Percentiles rank a stretch among this genome's conserved stretches.
phyloP scores from a whole-genome alignment of 208 protist genomes.

The Trypanosoma theileri region DNA sequence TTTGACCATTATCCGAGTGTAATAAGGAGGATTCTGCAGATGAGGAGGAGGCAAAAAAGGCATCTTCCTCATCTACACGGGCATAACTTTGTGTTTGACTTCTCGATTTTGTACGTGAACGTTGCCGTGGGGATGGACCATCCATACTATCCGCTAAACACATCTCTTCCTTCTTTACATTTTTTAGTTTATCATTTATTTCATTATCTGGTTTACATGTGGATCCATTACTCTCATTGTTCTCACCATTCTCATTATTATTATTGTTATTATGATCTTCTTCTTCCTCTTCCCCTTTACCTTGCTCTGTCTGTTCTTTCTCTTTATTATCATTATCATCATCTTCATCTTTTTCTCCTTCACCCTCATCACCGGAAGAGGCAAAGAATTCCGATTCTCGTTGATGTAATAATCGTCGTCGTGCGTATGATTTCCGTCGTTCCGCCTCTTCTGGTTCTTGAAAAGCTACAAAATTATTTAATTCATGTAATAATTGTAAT shows the following conservation, averaged over 20 bases:
- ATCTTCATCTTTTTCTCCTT: neutral
- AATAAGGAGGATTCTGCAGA: too few species aligned
- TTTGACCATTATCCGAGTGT: too few species aligned
- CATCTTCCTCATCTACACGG: slow-evolving; percentile 8
- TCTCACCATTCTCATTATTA: neutral
- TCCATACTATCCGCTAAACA: slow-evolving; percentile 9
- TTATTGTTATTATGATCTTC: neutral
- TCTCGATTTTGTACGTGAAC: slow-evolving; percentile 12
- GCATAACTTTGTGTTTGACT: neutral
- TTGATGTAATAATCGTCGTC: neutral
- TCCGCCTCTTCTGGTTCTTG: slow-evolving; percentile 53
- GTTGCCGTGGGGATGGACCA: slow-evolving; percentile 8
- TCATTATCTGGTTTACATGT: neutral
- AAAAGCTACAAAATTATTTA: slow-evolving; percentile 87
- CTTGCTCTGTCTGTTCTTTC: neutral
- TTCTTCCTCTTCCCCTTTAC: neutral
- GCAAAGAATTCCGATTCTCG: slow-evolving; percentile 16
- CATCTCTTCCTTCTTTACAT: neutral
- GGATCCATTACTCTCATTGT: neutral
- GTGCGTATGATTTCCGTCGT: neutral
- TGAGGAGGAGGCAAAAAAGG: slow-evolving; percentile 23
- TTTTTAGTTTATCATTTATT: neutral
- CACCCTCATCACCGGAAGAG: slow-evolving; percentile 1
- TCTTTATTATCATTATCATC: neutral
- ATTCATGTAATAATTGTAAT: slow-evolving; percentile 79